phyloP scores from a whole-genome alignment of 352 stramenopile genomes.

The Blastocystis sp. region DNA sequence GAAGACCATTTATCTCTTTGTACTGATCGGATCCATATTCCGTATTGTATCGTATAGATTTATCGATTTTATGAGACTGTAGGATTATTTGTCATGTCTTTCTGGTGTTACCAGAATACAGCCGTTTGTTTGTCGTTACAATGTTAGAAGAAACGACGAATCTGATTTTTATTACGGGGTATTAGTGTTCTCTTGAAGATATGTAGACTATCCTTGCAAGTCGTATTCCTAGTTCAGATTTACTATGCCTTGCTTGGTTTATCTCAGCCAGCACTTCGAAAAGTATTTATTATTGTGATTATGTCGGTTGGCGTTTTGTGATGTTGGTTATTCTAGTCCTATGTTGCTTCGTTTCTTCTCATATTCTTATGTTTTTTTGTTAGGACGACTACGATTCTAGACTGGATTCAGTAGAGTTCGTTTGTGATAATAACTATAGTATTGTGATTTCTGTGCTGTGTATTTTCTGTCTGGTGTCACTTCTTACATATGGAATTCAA shows the following conservation, averaged over 20 bases:
- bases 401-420: background rate
- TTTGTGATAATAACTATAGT: background rate
- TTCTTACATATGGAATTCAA: background rate
- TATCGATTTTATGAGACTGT: background rate
- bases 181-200: background rate
- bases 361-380: conserved; percentile 2
- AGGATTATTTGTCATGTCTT: conserved; percentile 37
- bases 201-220: conserved; percentile 26
- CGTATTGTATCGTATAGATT: background rate
- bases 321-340: background rate
- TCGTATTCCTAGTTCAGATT: conserved; percentile 38
- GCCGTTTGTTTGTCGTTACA: background rate
- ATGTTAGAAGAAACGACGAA: conserved; percentile 22
- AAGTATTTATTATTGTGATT: conserved; percentile 36
- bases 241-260: conserved; percentile 30
- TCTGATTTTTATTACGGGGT: conserved; percentile 50
- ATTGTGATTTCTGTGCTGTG: background rate
- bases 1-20: conserved; percentile 40
- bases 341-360: background rate
- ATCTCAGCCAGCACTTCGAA: background rate
- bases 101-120: background rate
- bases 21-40: conserved; percentile 18
- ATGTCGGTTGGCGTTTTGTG: background rate
- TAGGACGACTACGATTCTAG: background rate
- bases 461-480: conserved; percentile 17